These are phyloP conservation scores for Lasiosphaeriaceae sp. DNA, from an alignment of 495 filamentous ascomycete species.

Conservation along the genomic window DNA sequence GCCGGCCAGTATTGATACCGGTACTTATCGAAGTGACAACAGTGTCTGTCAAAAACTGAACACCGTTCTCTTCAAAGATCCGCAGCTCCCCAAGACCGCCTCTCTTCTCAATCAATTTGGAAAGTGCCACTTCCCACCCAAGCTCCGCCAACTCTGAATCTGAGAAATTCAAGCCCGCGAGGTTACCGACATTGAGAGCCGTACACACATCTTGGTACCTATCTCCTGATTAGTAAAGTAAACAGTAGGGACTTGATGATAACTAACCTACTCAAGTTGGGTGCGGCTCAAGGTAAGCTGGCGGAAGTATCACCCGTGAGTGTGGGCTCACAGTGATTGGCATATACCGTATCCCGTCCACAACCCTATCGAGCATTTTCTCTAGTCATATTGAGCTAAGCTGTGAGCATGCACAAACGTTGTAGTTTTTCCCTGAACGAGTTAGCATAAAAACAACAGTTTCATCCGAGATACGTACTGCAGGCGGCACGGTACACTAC, in stretches of 20 bases:
- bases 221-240: not conserved
- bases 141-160: not conserved
- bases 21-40: too few species aligned
- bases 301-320: not conserved
- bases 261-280: not conserved
- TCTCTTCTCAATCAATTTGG: not conserved
- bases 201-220: not conserved
- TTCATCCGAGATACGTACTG: not conserved
- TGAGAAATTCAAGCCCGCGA: not conserved
- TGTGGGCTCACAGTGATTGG: not conserved
- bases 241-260: not conserved
- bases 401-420: not conserved
- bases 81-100: not conserved
- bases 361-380: not conserved
- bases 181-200: not conserved
- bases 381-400: not conserved
- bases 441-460: not conserved
- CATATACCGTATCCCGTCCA: not conserved
- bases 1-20: not conserved
- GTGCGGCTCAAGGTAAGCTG: not conserved
- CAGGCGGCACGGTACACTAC: not conserved
- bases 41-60: not conserved
- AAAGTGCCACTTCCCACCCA: not conserved
- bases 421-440: not conserved
- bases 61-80: not conserved